Percentiles rank a stretch among this genome's conserved stretches.
These are phyloP conservation scores for Neodidymelliopsis sp. DNA, from an alignment of 2,329 filamentous ascomycete genomes.

Conservation along the genomic window DNA sequence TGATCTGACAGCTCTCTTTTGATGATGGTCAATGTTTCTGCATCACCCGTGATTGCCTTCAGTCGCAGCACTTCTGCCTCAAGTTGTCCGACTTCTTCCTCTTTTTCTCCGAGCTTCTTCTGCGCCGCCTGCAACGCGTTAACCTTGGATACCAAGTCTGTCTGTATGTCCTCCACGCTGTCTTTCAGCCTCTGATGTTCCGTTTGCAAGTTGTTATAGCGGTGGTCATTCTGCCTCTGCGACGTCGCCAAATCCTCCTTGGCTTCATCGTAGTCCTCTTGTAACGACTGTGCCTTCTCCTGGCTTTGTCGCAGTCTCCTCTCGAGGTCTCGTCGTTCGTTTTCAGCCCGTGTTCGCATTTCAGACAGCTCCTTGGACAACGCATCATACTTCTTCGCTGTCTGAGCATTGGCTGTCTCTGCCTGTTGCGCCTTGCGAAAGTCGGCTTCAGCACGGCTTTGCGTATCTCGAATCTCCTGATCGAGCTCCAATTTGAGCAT, in stretches of 20 bases:
- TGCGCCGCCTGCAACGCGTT: constrained; percentile 67
- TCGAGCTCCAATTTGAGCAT: constrained; percentile 79
- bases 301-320: constrained; percentile 63
- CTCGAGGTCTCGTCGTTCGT: constrained; percentile 64
- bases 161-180: constrained; percentile 66
- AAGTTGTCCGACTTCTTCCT: constrained; percentile 73
- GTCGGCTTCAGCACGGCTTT: constrained; percentile 83
- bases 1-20: constrained; percentile 90
- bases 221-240: constrained; percentile 69
- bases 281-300: constrained; percentile 75
- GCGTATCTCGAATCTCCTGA: constrained; percentile 81
- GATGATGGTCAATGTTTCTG: constrained; percentile 83
- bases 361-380: constrained; percentile 64
- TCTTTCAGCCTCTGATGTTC: constrained; percentile 66
- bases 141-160: constrained; percentile 65
- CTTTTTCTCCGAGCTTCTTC: constrained; percentile 71
- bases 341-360: constrained; percentile 60
- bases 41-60: constrained; percentile 86
- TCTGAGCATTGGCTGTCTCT: constrained; percentile 60
- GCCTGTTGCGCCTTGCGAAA: constrained; percentile 72
- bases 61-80: constrained; percentile 84
- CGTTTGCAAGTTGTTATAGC: constrained; percentile 66
- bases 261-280: constrained; percentile 84
- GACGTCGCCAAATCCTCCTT: constrained; percentile 76
- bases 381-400: constrained; percentile 62